Percentiles rank a stretch among this genome's conserved stretches.
phyloP scores from a whole-genome alignment of 495 filamentous ascomycete genomes.

The Aspergillus cavernicola region DNA sequence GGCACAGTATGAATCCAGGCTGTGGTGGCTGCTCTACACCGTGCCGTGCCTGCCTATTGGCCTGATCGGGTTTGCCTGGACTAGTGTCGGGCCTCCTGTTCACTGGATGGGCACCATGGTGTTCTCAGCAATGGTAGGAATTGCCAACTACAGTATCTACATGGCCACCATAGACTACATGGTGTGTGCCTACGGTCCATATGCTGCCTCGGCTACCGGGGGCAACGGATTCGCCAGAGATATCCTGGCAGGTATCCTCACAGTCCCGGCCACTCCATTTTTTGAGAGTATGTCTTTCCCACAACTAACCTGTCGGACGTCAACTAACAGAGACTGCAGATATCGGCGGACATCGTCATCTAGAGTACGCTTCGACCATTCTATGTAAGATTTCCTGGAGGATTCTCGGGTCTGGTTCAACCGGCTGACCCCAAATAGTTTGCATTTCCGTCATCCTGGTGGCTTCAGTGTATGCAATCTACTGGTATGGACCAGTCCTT shows the following conservation, averaged over 20 bases:
- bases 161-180: constrained; percentile 78
- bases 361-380: constrained; percentile 72
- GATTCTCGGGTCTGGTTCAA: too few relatives aligned
- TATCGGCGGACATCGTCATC: constrained; percentile 57
- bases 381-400: constrained; percentile 50
- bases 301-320: too few relatives aligned
- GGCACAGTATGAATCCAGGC: constrained; percentile 58
- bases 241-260: constrained; percentile 76
- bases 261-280: constrained; percentile 71
- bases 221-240: constrained; percentile 75
- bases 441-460: constrained; percentile 66
- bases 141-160: constrained; percentile 68
- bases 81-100: constrained; percentile 49
- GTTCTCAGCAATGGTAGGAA: constrained; percentile 60
- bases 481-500: constrained; percentile 67
- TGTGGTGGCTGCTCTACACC: constrained; percentile 56
- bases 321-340: constrained; percentile 30
- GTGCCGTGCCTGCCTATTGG: constrained; percentile 57
- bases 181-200: constrained; percentile 66
- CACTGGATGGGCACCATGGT: constrained; percentile 67
- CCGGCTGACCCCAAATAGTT: constrained; percentile 25
- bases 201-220: constrained; percentile 68
- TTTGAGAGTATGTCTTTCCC: constrained; percentile 38
- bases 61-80: constrained; percentile 63
- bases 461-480: constrained; percentile 69